A percentile compares a stretch with the other conserved stretches of the same genome.
phyloP scores from a whole-genome alignment of 176 grass and related monocot genomes.

The Triticum timopheevii region DNA sequence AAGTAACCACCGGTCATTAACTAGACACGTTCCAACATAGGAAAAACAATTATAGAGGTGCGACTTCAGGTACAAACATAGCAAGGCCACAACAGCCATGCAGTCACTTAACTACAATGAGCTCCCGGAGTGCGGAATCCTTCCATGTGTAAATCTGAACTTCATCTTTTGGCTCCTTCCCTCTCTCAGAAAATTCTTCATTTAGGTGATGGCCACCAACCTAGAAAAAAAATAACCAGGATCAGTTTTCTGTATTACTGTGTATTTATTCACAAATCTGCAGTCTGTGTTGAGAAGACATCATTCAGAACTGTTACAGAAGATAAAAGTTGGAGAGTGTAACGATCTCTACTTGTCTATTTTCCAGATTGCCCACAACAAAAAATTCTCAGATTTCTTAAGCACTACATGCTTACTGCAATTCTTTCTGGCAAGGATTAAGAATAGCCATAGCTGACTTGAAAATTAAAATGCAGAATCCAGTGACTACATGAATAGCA shows the following conservation, averaged over 20 bases:
- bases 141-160: no score
- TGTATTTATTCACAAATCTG: background rate
- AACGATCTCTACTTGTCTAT: background rate
- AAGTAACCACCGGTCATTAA: no score
- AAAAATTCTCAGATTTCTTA: background rate
- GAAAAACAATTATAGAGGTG: no score
- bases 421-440: background rate
- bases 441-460: background rate
- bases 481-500: background rate
- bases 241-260: background rate
- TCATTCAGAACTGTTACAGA: background rate
- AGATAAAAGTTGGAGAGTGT: background rate
- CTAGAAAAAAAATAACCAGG: conserved; percentile 26
- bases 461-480: conserved; percentile 15
- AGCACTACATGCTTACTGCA: background rate
- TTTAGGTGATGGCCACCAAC: conserved; percentile 13
- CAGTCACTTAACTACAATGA: no score
- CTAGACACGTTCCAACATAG: no score
- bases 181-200: no score
- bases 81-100: no score
- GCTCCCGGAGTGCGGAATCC: no score
- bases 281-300: background rate
- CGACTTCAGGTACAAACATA: no score
- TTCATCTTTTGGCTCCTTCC: no score
- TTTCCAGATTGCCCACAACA: background rate